A percentile compares a stretch with the other conserved stretches of the same genome.
Conservation (phyloP, 371 early-diverging fungal species). For the Mortierella sp. region DNA sequence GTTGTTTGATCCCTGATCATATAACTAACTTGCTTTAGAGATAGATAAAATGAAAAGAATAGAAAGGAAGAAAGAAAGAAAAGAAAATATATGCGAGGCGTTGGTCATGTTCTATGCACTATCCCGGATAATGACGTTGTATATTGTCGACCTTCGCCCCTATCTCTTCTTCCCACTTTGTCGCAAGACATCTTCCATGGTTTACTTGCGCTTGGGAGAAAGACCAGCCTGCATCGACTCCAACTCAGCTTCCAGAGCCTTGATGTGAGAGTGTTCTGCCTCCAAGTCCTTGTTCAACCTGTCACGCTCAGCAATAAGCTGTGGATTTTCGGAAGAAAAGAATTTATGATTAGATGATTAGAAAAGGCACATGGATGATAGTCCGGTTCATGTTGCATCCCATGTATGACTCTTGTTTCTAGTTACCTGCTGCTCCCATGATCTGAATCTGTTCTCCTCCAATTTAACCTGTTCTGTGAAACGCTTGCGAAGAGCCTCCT, state of each 20-base stretch:
- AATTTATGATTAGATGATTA: background rate
- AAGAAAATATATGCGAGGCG: background rate
- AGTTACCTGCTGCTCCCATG: slow-evolving; percentile 94
- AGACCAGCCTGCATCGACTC: slow-evolving; percentile 70
- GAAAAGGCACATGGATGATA: too few species aligned
- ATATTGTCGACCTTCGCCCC: background rate
- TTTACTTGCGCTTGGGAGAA: slow-evolving; percentile 58
- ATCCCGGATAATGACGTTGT: slow-evolving; percentile 1
- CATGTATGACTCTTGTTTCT: too few species aligned
- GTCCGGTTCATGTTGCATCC: too few species aligned
- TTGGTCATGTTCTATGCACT: background rate
- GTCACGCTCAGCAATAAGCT: slow-evolving; percentile 95
- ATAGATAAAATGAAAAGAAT: background rate
- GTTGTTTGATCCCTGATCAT: background rate
- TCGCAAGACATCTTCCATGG: background rate
- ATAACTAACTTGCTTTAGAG: background rate
- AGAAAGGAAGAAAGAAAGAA: background rate
- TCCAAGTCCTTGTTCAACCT: slow-evolving; percentile 96
- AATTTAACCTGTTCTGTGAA: slow-evolving; percentile 96
- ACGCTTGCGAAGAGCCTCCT: slow-evolving; percentile 90
- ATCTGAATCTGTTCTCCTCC: slow-evolving; percentile 95
- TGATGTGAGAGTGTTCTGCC: slow-evolving; percentile 89
- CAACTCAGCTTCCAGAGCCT: slow-evolving; percentile 86
- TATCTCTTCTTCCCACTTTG: background rate
- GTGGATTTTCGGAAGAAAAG: background rate